phyloP scores from a whole-genome alignment of 495 filamentous ascomycete species.

The Neurospora tetrasperma region DNA sequence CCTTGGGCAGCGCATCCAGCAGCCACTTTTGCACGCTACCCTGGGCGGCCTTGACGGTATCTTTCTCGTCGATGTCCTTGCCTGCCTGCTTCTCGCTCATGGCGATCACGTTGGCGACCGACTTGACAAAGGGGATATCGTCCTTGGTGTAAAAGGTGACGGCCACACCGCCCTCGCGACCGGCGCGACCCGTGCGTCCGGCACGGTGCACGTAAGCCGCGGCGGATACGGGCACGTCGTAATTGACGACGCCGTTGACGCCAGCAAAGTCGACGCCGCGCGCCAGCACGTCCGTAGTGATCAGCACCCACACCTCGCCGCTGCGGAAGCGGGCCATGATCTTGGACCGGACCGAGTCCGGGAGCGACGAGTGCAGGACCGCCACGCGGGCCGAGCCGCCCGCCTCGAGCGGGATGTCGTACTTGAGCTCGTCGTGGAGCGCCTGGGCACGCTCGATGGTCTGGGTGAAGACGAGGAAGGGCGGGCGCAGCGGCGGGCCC shows the following conservation, averaged over 20 bases:
- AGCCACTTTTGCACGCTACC: constrained; percentile 68
- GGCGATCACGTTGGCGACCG: constrained; percentile 84
- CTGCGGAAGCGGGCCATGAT: constrained; percentile 85
- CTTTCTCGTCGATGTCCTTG: constrained; percentile 28
- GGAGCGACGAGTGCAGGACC: constrained; percentile 78
- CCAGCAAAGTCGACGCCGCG: constrained; percentile 88
- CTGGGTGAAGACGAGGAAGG: constrained; percentile 91
- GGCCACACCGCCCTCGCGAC: constrained; percentile 78
- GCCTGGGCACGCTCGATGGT: constrained; percentile 83
- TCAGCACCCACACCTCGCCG: constrained; percentile 91
- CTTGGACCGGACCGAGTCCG: constrained; percentile 58
- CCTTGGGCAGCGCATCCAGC: constrained; percentile 72
- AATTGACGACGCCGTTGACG: constrained; percentile 91
- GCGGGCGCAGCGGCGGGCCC: constrained; percentile 59
- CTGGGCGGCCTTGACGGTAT: constrained; percentile 4
- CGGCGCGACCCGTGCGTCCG: constrained; percentile 82
- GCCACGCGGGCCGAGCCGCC: constrained; percentile 81
- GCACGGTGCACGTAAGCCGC: constrained; percentile 90
- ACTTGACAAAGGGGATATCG: constrained; percentile 83
- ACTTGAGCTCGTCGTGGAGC: constrained; percentile 79
- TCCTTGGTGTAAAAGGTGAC: constrained; percentile 94
- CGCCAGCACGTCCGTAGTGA: constrained; percentile 87
- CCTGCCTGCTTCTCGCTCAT: constrained; percentile 61
- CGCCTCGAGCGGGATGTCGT: constrained; percentile 84
- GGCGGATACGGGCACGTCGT: constrained; percentile 82